Evolutionary conservation across 1,284 basidiomycete genomes (phyloP).

Genomic region (Sphaerobolus stellatus): DNA sequence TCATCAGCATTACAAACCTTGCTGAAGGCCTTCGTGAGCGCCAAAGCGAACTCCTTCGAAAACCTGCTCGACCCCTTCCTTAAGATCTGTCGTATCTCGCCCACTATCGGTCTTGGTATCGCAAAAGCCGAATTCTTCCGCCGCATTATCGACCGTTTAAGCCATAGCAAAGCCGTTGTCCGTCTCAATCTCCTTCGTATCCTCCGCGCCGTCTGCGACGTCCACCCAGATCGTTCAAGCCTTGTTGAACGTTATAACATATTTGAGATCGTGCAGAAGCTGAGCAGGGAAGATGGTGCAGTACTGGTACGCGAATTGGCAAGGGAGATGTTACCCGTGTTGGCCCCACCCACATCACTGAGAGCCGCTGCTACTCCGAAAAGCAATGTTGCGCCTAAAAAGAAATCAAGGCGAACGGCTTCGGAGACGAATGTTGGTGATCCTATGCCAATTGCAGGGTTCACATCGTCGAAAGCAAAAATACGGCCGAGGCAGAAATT

Average conservation of each 20-base stretch:
- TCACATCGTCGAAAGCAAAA: conserved; percentile 12
- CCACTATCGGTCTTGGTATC: conserved; percentile 70
- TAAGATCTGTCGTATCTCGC: conserved; percentile 85
- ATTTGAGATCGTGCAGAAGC: conserved; percentile 70
- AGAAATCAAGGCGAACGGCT: conserved; percentile 57
- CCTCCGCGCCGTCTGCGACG: conserved; percentile 83
- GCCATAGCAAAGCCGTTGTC: conserved; percentile 81
- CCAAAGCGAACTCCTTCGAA: conserved; percentile 92
- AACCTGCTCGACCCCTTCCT: conserved; percentile 90
- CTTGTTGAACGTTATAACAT: conserved; percentile 80
- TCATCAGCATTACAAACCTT: conserved; percentile 68
- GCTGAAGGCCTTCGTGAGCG: conserved; percentile 80
- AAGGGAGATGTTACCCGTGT: conserved; percentile 73
- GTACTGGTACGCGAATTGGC: conserved; percentile 89
- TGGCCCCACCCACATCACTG: conserved; percentile 57
- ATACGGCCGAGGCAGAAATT: conserved; percentile 39
- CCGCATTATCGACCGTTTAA: conserved; percentile 83
- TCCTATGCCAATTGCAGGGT: conserved; percentile 7
- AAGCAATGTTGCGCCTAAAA: conserved; percentile 58
- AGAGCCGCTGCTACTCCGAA: conserved; percentile 39
- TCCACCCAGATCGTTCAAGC: conserved; percentile 80
- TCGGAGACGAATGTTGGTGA: conserved; percentile 45
- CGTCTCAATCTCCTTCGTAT: conserved; percentile 88
- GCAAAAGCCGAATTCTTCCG: conserved; percentile 84
- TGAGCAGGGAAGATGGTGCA: conserved; percentile 82